A percentile compares a stretch with the other conserved stretches of the same genome.
phyloP scores from a whole-genome alignment of 495 filamentous ascomycete species.

The Annulohypoxylon bovei region DNA sequence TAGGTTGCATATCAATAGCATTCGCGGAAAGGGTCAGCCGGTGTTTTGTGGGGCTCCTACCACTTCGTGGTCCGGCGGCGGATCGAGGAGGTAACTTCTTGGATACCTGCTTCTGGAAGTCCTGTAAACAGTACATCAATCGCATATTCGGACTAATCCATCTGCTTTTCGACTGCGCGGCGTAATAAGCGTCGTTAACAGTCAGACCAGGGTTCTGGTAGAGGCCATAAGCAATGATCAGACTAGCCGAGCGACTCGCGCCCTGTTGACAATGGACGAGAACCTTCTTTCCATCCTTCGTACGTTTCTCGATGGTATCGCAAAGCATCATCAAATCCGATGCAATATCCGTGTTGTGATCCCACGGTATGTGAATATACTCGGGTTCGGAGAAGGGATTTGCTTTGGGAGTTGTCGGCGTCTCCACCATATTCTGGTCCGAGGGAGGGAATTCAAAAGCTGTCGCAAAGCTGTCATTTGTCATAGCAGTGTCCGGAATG shows the following conservation, averaged over 20 bases:
- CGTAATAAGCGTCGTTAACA: conserved; percentile 92
- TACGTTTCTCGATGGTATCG: conserved; percentile 82
- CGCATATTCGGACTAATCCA: conserved; percentile 99
- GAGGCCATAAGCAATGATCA: conserved; percentile 95
- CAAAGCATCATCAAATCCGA: conserved; percentile 86
- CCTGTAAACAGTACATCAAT: conserved; percentile 94
- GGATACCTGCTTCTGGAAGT: conserved; percentile 79
- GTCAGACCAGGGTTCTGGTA: conserved; percentile 87
- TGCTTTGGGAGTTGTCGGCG: conserved; percentile 68
- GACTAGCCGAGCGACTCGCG: conserved; percentile 93
- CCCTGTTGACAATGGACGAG: conserved; percentile 96
- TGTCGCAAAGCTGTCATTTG: conserved; percentile 75
- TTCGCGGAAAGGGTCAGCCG: conserved; percentile 63
- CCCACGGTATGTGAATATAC: conserved; percentile 96
- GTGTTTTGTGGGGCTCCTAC: conserved; percentile 60
- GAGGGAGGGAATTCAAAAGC: conserved; percentile 68
- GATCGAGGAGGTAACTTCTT: conserved; percentile 56
- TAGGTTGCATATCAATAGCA: conserved; percentile 54
- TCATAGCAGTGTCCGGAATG: conserved; percentile 75
- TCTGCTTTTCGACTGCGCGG: conserved; percentile 86
- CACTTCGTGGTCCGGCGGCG: conserved; percentile 58
- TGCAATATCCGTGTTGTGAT: conserved; percentile 96
- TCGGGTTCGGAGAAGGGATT: conserved; percentile 72
- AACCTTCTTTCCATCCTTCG: conserved; percentile 83
- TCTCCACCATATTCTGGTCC: conserved; percentile 49